These are phyloP conservation scores for Sordariomycetes sp. DNA, from an alignment of 2,329 filamentous ascomycete genomes.

Conservation along the genomic window DNA sequence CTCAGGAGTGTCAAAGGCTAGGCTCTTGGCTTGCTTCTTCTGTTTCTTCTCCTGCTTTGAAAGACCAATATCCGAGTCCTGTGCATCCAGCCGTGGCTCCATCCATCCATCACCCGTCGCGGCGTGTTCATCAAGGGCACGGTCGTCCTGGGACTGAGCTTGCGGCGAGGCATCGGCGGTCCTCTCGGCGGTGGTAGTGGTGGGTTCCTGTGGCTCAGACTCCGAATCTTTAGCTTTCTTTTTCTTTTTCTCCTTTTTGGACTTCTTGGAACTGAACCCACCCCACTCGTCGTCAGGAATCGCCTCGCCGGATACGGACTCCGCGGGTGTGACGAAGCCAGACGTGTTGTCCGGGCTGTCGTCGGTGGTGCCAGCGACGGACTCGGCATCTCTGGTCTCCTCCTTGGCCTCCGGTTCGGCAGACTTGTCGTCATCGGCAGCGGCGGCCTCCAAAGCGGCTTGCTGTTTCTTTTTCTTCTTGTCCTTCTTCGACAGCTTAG, in stretches of 20 bases:
- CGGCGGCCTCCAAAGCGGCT: slow-evolving; percentile 1
- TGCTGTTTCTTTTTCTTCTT: slow-evolving; percentile 7
- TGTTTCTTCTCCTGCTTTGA: slow-evolving; percentile 3
- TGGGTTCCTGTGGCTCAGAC: slow-evolving; percentile 6
- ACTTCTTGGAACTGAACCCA: slow-evolving; percentile 9
- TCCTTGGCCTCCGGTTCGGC: slow-evolving; percentile 6
- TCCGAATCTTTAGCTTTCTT: slow-evolving; percentile 9
- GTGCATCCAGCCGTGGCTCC: too few species aligned
- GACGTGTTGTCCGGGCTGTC: slow-evolving; percentile 5
- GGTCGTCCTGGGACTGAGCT: slow-evolving; percentile 1
- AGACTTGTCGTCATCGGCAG: background rate
- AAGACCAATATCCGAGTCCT: background rate
- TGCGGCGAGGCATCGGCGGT: too few species aligned
- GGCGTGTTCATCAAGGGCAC: background rate
- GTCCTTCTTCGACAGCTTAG: slow-evolving; percentile 4
- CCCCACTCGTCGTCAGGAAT: slow-evolving; percentile 5
- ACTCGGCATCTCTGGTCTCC: slow-evolving; percentile 1
- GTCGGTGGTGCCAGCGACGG: background rate
- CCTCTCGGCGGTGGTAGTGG: too few species aligned
- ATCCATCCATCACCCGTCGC: too few species aligned
- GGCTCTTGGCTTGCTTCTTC: too few species aligned
- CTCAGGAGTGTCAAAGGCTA: too few species aligned
- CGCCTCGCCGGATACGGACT: slow-evolving; percentile 3
- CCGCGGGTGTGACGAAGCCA: slow-evolving; percentile 6
- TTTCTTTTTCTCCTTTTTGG: slow-evolving; percentile 21